Conservation (phyloP, 2,329 filamentous ascomycete genomes). For the Colletotrichum orbiculare region DNA sequence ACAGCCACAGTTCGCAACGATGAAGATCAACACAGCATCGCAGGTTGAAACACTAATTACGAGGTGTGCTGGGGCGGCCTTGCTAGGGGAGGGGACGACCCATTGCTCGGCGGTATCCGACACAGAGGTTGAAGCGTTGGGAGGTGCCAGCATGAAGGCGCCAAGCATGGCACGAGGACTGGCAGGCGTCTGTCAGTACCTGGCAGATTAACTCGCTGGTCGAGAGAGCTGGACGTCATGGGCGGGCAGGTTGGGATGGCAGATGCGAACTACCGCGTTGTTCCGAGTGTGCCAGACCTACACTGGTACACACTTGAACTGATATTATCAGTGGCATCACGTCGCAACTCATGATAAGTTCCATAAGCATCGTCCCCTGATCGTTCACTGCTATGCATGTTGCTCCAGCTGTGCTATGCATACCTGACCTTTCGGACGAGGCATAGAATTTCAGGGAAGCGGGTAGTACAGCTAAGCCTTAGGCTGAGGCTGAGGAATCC, state of each 20-base stretch:
- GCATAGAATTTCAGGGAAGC: conserved; percentile 31
- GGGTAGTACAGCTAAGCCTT: conserved; percentile 1
- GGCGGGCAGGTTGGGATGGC: conserved; percentile 26
- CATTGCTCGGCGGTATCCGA: conserved; percentile 24
- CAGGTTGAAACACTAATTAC: conserved; percentile 10
- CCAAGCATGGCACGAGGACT: conserved; percentile 3
- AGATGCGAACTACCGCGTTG: conserved; percentile 2
- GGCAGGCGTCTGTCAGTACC: conserved; percentile 9
- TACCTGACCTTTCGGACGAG: not conserved
- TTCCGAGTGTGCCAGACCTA: not conserved
- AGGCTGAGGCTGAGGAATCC: conserved; percentile 20
- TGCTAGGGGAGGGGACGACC: conserved; percentile 10
- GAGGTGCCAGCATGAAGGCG: not conserved
- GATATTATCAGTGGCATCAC: too few relatives aligned
- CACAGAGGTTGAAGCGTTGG: conserved; percentile 15
- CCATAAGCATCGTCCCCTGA: not conserved
- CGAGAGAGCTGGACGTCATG: conserved; percentile 16
- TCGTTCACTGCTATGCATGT: not conserved
- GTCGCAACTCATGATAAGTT: too few relatives aligned
- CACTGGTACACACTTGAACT: too few relatives aligned
- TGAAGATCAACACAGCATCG: conserved; percentile 10
- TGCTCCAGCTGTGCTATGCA: conserved; percentile 4
- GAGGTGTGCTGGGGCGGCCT: too few relatives aligned
- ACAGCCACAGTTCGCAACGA: conserved; percentile 19
- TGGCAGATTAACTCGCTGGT: conserved; percentile 1